These are phyloP conservation scores for Kondoa malvinella DNA, from an alignment of 768 basidiomycete genomes.

Conservation along the genomic window DNA sequence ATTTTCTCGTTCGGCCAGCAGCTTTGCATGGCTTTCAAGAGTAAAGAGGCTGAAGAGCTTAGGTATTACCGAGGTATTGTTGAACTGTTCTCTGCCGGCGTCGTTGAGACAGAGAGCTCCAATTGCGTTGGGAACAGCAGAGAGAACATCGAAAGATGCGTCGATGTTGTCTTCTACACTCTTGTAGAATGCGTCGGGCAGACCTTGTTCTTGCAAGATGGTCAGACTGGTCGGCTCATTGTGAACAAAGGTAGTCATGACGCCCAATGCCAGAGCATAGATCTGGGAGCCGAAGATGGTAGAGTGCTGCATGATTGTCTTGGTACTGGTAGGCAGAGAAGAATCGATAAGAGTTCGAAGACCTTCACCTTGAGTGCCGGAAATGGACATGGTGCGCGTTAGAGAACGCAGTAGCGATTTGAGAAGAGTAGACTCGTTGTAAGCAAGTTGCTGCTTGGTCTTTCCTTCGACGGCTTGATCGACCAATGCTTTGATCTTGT, in stretches of 20 bases:
- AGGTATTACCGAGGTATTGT: constrained; percentile 59
- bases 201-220: constrained; percentile 75
- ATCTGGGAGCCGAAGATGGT: constrained; percentile 71
- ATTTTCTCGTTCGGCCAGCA: constrained; percentile 82
- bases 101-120: constrained; percentile 92
- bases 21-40: constrained; percentile 61
- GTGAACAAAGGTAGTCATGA: constrained; percentile 38
- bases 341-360: constrained; percentile 86
- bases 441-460: constrained; percentile 4
- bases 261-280: constrained; percentile 42
- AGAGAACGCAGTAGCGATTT: constrained; percentile 81
- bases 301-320: constrained; percentile 69
- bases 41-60: constrained; percentile 73
- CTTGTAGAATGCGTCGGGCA: constrained; percentile 77
- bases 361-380: constrained; percentile 72
- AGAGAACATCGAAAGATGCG: constrained; percentile 60
- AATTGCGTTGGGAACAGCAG: constrained; percentile 76
- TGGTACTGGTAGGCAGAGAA: constrained; percentile 62
- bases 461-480: background rate
- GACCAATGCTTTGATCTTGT: constrained; percentile 56
- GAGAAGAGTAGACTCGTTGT: constrained; percentile 38
- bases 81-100: constrained; percentile 62
- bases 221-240: constrained; percentile 90
- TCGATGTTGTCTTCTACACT: constrained; percentile 71
- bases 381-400: constrained; percentile 93